Conservation (phyloP, 1,284 basidiomycete genomes). For the Apiotrichum domesticum region DNA sequence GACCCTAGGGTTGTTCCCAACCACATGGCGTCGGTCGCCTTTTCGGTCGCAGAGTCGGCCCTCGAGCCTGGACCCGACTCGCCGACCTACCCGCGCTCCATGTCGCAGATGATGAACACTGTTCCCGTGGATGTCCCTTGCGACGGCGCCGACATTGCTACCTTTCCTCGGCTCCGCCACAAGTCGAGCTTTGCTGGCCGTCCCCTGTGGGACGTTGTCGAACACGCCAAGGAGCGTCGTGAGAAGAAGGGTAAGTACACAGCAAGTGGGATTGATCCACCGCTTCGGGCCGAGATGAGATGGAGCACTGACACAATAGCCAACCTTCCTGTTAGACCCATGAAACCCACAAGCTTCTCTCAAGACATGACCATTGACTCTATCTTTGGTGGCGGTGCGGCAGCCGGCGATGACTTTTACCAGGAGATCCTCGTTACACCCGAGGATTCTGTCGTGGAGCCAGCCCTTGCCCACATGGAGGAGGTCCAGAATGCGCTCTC, state of each 20-base stretch:
- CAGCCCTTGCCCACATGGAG: slow-evolving; percentile 13
- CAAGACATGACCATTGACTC: slow-evolving; percentile 5
- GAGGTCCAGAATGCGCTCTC: slow-evolving; percentile 32
- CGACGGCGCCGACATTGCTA: background rate
- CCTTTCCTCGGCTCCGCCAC: slow-evolving; percentile 7
- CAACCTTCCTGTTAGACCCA: background rate
- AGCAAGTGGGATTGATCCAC: background rate
- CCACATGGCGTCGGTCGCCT: slow-evolving; percentile 27
- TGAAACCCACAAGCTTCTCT: background rate
- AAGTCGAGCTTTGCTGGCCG: slow-evolving; percentile 17
- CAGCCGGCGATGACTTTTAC: background rate
- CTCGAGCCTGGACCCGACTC: slow-evolving; percentile 39
- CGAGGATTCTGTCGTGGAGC: slow-evolving; percentile 16
- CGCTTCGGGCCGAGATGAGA: background rate
- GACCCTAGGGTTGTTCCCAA: slow-evolving; percentile 24
- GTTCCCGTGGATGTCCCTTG: background rate
- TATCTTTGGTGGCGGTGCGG: background rate
- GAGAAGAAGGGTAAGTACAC: slow-evolving; percentile 19
- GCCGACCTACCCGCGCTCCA: slow-evolving; percentile 24
- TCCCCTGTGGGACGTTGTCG: slow-evolving; percentile 37
- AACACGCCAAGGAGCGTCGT: slow-evolving; percentile 33
- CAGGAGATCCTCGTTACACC: slow-evolving; percentile 26
- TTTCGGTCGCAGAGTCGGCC: slow-evolving; percentile 41
- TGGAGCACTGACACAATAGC: background rate
- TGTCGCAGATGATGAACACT: slow-evolving; percentile 8